Evolutionary conservation across 2,329 filamentous ascomycete species (phyloP).

Genomic region (Neofusicoccum parvum): DNA sequence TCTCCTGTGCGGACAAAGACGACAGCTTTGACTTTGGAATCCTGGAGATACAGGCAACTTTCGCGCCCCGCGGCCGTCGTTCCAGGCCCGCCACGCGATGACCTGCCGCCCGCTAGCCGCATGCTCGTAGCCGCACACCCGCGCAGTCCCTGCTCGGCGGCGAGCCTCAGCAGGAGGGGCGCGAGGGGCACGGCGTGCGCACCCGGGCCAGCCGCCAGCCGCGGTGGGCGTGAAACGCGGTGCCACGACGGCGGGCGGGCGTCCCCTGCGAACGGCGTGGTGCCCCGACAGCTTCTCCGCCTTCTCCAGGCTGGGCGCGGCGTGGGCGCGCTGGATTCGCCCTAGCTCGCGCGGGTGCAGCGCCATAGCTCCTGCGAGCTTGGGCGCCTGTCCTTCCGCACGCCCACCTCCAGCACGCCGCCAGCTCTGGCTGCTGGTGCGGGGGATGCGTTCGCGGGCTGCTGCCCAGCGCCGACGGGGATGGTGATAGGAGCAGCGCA

Average conservation of each 20-base stretch:
- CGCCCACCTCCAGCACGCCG: background rate
- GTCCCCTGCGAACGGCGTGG: background rate
- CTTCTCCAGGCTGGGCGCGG: background rate
- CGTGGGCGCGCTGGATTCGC: background rate
- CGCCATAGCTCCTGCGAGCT: background rate
- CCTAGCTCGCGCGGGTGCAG: background rate
- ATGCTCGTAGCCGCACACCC: background rate
- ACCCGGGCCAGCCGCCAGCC: background rate
- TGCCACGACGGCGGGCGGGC: background rate
- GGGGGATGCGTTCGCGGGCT: slow-evolving; percentile 1
- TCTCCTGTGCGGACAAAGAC: too few relatives aligned
- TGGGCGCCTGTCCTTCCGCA: background rate
- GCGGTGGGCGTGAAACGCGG: background rate
- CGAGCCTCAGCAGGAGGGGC: background rate
- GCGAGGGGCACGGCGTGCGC: background rate
- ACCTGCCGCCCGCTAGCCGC: background rate
- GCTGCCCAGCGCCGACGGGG: background rate
- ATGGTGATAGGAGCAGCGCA: background rate
- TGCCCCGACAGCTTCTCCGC: background rate
- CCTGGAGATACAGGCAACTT: too few relatives aligned
- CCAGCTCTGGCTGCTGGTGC: slow-evolving; percentile 7
- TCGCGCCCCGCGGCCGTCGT: too few relatives aligned
- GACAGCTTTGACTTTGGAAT: too few relatives aligned
- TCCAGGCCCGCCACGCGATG: background rate
- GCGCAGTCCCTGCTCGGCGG: background rate